These are phyloP conservation scores for Lyophyllum semitale DNA, from an alignment of 768 basidiomycete species.

Conservation along the genomic window DNA sequence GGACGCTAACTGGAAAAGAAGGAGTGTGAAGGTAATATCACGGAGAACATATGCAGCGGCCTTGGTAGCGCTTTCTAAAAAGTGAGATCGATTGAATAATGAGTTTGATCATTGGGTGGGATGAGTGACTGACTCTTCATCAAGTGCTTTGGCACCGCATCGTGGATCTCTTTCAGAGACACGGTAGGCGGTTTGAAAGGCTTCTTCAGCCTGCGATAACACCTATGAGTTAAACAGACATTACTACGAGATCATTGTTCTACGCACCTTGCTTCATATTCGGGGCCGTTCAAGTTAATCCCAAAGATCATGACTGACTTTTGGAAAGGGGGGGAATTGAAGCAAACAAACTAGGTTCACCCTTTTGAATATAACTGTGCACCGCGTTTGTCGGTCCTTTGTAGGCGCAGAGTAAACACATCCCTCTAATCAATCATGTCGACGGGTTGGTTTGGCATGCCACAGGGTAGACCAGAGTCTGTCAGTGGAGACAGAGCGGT, in stretches of 20 bases:
- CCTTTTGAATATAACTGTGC: conserved; percentile 7
- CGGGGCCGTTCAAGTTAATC: conserved; percentile 34
- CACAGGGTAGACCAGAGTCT: conserved; percentile 5
- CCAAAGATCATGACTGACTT: conserved; percentile 24
- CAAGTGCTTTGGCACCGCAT: conserved; percentile 55
- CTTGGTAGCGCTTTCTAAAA: conserved; percentile 36
- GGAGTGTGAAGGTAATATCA: conserved; percentile 41
- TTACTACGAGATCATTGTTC: not conserved
- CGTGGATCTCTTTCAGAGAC: conserved; percentile 54
- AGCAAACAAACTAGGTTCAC: not conserved
- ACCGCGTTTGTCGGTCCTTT: conserved; percentile 9
- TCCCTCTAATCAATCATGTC: conserved; percentile 5
- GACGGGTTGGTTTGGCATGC: not conserved
- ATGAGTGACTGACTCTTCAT: conserved; percentile 35
- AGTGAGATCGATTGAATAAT: not conserved
- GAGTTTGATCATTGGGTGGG: not conserved
- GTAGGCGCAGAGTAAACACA: conserved; percentile 3
- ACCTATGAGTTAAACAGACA: not conserved
- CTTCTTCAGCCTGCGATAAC: conserved; percentile 33
- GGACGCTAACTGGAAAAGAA: conserved; percentile 45
- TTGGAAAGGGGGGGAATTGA: conserved; percentile 6
- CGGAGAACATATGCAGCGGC: conserved; percentile 46
- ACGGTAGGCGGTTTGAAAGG: conserved; percentile 52
- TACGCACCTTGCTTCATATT: conserved; percentile 40
- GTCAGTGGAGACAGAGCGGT: not conserved